Conservation (phyloP, 2,329 filamentous ascomycete genomes). For the Pezicula radicicola region DNA sequence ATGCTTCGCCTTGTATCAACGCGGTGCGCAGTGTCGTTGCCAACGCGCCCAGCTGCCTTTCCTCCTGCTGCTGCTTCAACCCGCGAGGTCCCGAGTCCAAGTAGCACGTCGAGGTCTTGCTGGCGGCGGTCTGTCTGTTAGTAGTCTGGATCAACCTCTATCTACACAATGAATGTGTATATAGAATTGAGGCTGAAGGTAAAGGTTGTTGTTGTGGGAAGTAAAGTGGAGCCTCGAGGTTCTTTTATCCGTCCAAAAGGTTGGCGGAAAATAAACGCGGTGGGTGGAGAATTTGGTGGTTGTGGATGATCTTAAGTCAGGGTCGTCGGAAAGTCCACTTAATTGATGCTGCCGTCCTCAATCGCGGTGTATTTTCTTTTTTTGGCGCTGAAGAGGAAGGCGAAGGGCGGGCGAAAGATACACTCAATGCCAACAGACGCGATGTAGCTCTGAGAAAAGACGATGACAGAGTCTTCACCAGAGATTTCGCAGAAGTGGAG, state of each 20-base stretch:
- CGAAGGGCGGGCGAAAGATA: too few species aligned
- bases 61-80: too few species aligned
- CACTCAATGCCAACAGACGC: too few species aligned
- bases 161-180: not conserved
- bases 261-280: constrained; percentile 23
- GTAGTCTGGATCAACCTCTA: too few species aligned
- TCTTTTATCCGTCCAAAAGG: constrained; percentile 18
- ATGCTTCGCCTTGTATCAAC: too few species aligned
- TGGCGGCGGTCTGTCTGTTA: not conserved
- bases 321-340: constrained; percentile 1
- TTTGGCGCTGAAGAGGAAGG: too few species aligned
- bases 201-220: constrained; percentile 11
- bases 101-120: not conserved
- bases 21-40: not conserved
- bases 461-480: not conserved
- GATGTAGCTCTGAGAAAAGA: not conserved
- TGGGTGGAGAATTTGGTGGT: constrained; percentile 15
- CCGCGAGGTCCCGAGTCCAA: not conserved
- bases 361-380: too few species aligned
- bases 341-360: too few species aligned
- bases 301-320: constrained; percentile 15
- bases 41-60: too few species aligned
- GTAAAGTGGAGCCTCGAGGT: constrained; percentile 19
- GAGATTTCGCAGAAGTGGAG: not conserved
- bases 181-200: constrained; percentile 17